phyloP scores from a whole-genome alignment of 2,329 filamentous ascomycete genomes.

The Hortaea sp. region DNA sequence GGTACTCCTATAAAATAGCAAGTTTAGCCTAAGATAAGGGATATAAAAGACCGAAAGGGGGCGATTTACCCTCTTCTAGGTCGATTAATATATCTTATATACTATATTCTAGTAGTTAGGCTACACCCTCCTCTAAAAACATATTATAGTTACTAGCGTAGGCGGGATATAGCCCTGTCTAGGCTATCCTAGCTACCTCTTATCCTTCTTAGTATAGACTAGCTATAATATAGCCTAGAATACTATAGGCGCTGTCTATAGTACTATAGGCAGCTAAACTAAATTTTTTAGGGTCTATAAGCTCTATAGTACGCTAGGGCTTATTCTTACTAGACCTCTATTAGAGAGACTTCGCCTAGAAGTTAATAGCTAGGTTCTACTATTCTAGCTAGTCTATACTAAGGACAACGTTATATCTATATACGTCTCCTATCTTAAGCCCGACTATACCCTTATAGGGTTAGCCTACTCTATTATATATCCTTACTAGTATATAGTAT shows the following conservation, averaged over 20 bases:
- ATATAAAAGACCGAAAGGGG: constrained; percentile 6
- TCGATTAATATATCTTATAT: constrained; percentile 6
- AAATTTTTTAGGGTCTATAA: neutral
- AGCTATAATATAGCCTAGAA: neutral
- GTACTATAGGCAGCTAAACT: neutral
- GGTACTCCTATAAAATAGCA: neutral
- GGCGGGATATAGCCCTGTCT: too few species aligned
- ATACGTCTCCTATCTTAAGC: neutral
- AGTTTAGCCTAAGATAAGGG: constrained; percentile 3
- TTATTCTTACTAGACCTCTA: neutral
- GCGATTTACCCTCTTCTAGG: constrained; percentile 4
- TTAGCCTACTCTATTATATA: neutral
- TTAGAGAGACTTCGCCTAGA: neutral
- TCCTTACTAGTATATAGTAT: too few species aligned
- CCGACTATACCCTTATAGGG: neutral
- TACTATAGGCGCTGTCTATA: neutral
- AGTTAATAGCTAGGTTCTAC: neutral
- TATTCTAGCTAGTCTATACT: neutral
- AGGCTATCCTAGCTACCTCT: too few species aligned
- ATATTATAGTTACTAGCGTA: too few species aligned
- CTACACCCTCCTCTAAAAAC: too few species aligned
- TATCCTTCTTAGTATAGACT: neutral
- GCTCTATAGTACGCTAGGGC: neutral
- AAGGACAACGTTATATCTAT: neutral
- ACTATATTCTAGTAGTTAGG: neutral